Conservation (phyloP, 805 yeast genomes). For the Sugiyamaella qingdaonensis region DNA sequence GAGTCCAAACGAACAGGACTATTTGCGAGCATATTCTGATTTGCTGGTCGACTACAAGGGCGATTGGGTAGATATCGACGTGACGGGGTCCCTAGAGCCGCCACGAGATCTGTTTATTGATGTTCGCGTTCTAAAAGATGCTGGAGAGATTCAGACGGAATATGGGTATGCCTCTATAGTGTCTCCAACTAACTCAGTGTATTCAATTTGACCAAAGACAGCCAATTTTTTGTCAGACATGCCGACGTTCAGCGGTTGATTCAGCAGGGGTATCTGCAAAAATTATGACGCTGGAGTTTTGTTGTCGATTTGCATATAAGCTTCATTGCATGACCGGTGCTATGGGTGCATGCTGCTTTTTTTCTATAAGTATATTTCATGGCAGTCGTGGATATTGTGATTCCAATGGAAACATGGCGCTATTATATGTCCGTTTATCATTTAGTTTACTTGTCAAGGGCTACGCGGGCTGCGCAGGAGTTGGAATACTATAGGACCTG, state of each 20-base stretch:
- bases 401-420: no score
- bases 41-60: slow-evolving; percentile 73
- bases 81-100: slow-evolving; percentile 85
- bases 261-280: slow-evolving; percentile 89
- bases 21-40: slow-evolving; percentile 65
- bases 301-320: no score
- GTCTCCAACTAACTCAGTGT: slow-evolving; percentile 38
- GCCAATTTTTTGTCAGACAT: slow-evolving; percentile 90
- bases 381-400: no score
- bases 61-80: slow-evolving; percentile 73
- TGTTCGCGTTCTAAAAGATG: slow-evolving; percentile 87
- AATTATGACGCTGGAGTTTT: slow-evolving; percentile 42
- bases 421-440: no score
- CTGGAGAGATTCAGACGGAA: slow-evolving; percentile 96
- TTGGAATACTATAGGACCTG: no score
- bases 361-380: no score
- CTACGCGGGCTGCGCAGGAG: no score
- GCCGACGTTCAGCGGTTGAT: slow-evolving; percentile 91
- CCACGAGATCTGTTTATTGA: slow-evolving; percentile 91
- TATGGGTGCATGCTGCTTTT: background rate
- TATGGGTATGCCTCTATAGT: slow-evolving; percentile 50
- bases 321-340: background rate
- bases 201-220: slow-evolving; percentile 85
- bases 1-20: slow-evolving; percentile 77
- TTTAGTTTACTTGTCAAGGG: no score